These are phyloP conservation scores for Aspergillus bombycis DNA, from an alignment of 2,329 filamentous ascomycete species.

Conservation along the genomic window DNA sequence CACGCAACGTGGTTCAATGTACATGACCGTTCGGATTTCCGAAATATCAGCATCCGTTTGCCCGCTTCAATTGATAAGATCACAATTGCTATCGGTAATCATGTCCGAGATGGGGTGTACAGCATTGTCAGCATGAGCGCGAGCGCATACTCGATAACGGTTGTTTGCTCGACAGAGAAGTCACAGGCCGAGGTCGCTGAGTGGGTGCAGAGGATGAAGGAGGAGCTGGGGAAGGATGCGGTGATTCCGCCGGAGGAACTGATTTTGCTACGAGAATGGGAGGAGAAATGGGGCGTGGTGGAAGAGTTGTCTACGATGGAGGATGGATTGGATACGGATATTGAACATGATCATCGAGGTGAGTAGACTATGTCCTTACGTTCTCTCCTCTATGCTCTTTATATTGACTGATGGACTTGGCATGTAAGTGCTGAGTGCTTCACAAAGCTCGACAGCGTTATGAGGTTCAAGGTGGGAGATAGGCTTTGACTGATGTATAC, in stretches of 20 bases:
- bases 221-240: background rate
- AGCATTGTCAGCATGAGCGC: background rate
- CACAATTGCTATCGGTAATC: background rate
- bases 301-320: background rate
- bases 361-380: background rate
- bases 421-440: background rate
- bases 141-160: background rate
- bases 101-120: background rate
- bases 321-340: background rate
- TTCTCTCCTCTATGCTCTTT: background rate
- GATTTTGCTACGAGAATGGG: background rate
- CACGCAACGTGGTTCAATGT: background rate
- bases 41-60: background rate
- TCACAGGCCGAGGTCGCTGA: slow-evolving; percentile 29
- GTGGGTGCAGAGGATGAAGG: background rate
- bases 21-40: background rate
- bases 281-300: background rate
- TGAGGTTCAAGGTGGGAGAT: background rate
- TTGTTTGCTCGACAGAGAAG: background rate
- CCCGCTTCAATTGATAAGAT: background rate
- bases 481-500: background rate
- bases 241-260: background rate
- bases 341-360: background rate
- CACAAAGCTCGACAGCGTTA: background rate
- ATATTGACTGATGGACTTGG: background rate